These are phyloP conservation scores for Kwoniella sp. DNA, from an alignment of 768 basidiomycete species.

Conservation along the genomic window DNA sequence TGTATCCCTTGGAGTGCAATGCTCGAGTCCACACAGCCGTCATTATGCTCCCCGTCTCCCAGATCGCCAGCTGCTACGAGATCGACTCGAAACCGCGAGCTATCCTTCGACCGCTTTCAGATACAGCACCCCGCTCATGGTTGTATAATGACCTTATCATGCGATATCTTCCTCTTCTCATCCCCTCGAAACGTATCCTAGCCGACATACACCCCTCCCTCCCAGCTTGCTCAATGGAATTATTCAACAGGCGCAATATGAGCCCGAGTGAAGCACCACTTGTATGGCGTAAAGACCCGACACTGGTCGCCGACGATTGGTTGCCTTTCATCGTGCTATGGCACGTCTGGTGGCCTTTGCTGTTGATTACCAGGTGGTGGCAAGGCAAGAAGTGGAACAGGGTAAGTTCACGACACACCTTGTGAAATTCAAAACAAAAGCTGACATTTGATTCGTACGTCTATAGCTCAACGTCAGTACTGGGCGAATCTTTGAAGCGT, in stretches of 20 bases:
- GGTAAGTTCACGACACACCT: conserved; percentile 39
- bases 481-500: conserved; percentile 46
- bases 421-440: no score
- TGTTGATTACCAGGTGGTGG: conserved; percentile 45
- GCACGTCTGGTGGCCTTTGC: conserved; percentile 49
- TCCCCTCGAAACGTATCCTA: conserved; percentile 30
- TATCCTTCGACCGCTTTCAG: conserved; percentile 28
- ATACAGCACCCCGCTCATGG: conserved; percentile 46
- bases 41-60: conserved; percentile 43
- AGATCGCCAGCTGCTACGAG: conserved; percentile 39
- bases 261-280: conserved; percentile 34
- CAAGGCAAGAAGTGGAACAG: conserved; percentile 51
- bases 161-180: conserved; percentile 40
- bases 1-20: conserved; percentile 57
- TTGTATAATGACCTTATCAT: conserved; percentile 50
- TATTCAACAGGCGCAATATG: conserved; percentile 12
- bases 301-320: conserved; percentile 51
- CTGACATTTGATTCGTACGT: background rate
- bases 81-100: background rate
- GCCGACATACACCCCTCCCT: conserved; percentile 43
- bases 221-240: conserved; percentile 29
- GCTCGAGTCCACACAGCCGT: conserved; percentile 55
- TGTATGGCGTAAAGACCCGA: conserved; percentile 48
- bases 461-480: conserved; percentile 48
- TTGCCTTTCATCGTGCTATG: conserved; percentile 53